Base-by-base conservation (phyloP, 495 filamentous ascomycete species). In the Sporormia fimetaria region DNA sequence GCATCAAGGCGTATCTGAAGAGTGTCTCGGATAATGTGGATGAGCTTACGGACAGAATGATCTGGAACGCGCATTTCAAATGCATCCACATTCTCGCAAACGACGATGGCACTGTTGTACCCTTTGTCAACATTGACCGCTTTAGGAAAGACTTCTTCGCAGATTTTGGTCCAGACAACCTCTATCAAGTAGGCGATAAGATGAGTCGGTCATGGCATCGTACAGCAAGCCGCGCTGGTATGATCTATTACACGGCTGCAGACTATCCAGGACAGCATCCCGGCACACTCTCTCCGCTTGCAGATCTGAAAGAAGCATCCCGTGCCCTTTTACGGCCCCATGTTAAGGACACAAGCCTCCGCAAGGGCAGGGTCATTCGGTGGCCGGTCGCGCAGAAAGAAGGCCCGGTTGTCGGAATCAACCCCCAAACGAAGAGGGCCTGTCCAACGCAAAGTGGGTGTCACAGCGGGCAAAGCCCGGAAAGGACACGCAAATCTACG, bases 141-240 rank as follows among this genome's bases (percentile, higher is more conserved):
- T 33, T 28, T 16, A 11, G 34, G 12, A 20, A 35, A 7, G 12
- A 14, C 8, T 3, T 24, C 2, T 47, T 47, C 33, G 10, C 18
- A 1, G 35, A 33, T n/a, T 47, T 40, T 20, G 20, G 29, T 3
- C 43, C 28, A 15, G 43, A 23, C 3, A 25, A 35, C 23, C 25
- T 16, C 20, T 33, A 34, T 11, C 14, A 20, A n/a, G 36, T 40
- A 1, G 30, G 20, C 10, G 12, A 25, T 12, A 29, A 25, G 25
- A 23, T 45, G 42, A 37, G 38, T 15, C 10, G 38, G 14, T 45
- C 34, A 15, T 45, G 33, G 42, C 42, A 45, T 22, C 42, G 34
- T 15, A 26, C 14, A 8, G 21, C n/a, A 10, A 35, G 15, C 11
- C 14, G 7, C 10, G 9, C 35, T 2, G 7, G 12, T 6, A 45